Conservation (phyloP, 208 protist genomes). For the Angomonas desouzai region DNA sequence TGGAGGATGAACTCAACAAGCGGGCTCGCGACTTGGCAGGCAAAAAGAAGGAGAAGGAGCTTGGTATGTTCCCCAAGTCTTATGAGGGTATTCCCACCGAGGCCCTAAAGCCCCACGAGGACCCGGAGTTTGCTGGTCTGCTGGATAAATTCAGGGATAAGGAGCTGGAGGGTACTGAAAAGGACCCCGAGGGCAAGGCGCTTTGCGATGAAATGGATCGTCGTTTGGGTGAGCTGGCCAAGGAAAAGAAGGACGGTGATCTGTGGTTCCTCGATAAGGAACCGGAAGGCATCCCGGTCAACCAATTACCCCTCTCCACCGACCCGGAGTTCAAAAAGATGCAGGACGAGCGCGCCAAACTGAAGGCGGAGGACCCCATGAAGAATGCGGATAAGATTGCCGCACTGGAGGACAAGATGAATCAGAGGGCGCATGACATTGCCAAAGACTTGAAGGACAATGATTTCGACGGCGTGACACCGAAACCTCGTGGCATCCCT, state of each 20-base stretch:
- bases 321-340: constrained; percentile 24
- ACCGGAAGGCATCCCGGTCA: constrained; percentile 28
- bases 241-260: constrained; percentile 61
- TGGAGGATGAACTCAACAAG: constrained; percentile 62
- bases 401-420: constrained; percentile 24
- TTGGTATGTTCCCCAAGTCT: constrained; percentile 34
- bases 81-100: constrained; percentile 56
- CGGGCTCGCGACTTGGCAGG: constrained; percentile 57
- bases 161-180: constrained; percentile 11
- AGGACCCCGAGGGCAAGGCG: constrained; percentile 27
- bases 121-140: constrained; percentile 52
- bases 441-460: constrained; percentile 19
- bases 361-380: constrained; percentile 22
- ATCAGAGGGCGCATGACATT: constrained; percentile 22
- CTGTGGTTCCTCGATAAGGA: constrained; percentile 21
- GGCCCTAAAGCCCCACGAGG: constrained; percentile 52
- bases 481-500: constrained; percentile 29
- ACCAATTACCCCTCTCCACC: constrained; percentile 22
- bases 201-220: constrained; percentile 38
- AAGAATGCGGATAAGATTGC: constrained; percentile 6
- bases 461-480: constrained; percentile 23
- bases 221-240: constrained; percentile 38
- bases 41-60: constrained; percentile 54
- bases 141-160: constrained; percentile 38
- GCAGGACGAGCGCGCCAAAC: constrained; percentile 22